Base-by-base conservation (phyloP, 1,139 yeast genomes). In the Arxiozyma telluris region DNA sequence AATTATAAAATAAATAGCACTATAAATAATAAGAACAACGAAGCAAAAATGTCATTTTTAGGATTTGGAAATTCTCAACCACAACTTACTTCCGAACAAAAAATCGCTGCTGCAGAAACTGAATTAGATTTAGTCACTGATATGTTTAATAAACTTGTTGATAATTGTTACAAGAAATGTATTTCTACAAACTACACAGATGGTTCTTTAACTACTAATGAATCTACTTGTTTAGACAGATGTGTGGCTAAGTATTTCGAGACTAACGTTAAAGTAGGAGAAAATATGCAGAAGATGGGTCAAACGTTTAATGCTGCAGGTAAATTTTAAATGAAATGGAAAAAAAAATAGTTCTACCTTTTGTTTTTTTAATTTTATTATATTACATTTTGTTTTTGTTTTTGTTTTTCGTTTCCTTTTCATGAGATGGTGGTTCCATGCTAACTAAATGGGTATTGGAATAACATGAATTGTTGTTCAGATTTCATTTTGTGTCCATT, bases 181-280 rank as follows among this genome's bases (percentile, higher is more conserved):
- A 87, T 93, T 69, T 69, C 70, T 61, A 75, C 73, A 61, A 58
- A 71, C 23, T 91, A 91, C 76, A 68, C 72, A 56, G 94, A 88
- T 56, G 87, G 93, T 54, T 94, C 86, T 41, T 77, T 93, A 61
- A 80, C 79, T 74, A 89, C 88, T 76, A 83, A 79, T 66, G 98
- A 93, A 74, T 82, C 93, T 49, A 78, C 88, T 55, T 93, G 99
- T 73, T 79, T 94, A 63, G 99, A 93, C 75, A 84, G 98, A 78
- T 93, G 99, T 76, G 98, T 93, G 59, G 82, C 96, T 65, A 93
- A 93, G 74, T 93, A 93, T 74, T 94, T 94, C 65, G 97, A 90
- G 66, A 90, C 96, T 62, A 93, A 93, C 71, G 94, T 89, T 61
- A 87, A 90, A 75, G 96, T 94, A 60, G 98, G 98, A 62, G 98